Conservation (phyloP, 1,139 yeast species). For the Meyerozyma elateridarum region DNA sequence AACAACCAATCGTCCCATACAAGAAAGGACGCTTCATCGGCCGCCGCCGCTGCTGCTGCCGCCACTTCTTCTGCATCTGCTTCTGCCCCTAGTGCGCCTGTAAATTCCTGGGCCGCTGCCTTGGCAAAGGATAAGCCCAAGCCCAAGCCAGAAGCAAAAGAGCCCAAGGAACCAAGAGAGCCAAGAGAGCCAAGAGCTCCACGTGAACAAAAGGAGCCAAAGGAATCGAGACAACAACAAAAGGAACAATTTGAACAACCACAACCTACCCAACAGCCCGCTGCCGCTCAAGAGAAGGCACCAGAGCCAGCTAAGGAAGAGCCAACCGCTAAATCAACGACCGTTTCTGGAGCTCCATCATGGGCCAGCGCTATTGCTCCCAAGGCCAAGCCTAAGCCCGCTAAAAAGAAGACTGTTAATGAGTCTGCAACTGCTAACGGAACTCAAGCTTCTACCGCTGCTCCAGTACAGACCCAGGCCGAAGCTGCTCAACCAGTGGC, state of each 20-base stretch:
- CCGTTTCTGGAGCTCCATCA: too few species aligned
- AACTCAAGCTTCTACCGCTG: slow-evolving; percentile 9
- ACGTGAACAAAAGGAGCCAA: slow-evolving; percentile 5
- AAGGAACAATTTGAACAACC: slow-evolving; percentile 6
- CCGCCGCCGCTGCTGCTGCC: slow-evolving; percentile 13
- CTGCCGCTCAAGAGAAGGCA: slow-evolving; percentile 5
- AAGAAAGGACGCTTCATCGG: slow-evolving; percentile 10
- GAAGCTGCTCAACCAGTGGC: slow-evolving; percentile 14
- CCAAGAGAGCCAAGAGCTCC: slow-evolving; percentile 13
- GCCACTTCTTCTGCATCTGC: slow-evolving; percentile 9
- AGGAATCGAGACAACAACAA: slow-evolving; percentile 2
- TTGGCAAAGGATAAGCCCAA: slow-evolving; percentile 37
- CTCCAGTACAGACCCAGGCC: slow-evolving; percentile 13
- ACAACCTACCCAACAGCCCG: slow-evolving; percentile 10
- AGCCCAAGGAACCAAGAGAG: slow-evolving; percentile 12
- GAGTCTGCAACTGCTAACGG: slow-evolving; percentile 8
- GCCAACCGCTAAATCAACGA: slow-evolving; percentile 7
- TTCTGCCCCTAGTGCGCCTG: slow-evolving; percentile 10
- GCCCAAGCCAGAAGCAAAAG: slow-evolving; percentile 23
- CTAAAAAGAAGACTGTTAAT: slow-evolving; percentile 8
- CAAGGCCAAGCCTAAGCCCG: slow-evolving; percentile 35
- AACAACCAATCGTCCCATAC: slow-evolving; percentile 7
- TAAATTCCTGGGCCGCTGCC: slow-evolving; percentile 52
- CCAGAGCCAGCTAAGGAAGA: slow-evolving; percentile 11
- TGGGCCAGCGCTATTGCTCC: slow-evolving; percentile 65